A percentile compares a stretch with the other conserved stretches of the same genome.
phyloP scores from a whole-genome alignment of 495 filamentous ascomycete genomes.

The Podospora appendiculata region DNA sequence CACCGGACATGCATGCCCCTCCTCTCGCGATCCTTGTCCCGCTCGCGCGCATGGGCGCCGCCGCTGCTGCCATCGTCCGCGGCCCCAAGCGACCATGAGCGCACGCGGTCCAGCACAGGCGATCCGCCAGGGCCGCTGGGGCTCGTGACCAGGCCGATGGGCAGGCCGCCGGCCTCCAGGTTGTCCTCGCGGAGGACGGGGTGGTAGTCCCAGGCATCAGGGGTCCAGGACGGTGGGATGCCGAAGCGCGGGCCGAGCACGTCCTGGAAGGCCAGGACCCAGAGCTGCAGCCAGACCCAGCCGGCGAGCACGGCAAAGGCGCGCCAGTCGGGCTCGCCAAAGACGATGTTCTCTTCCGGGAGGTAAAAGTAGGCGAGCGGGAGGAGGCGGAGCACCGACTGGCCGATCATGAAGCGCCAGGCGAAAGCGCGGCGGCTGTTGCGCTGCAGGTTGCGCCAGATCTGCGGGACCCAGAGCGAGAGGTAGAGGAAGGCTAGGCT shows the following conservation, averaged over 20 bases:
- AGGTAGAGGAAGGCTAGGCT: conserved; percentile 62
- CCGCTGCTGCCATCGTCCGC: background rate
- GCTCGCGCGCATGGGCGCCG: conserved; percentile 11
- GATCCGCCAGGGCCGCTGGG: conserved; percentile 13
- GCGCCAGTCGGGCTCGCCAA: conserved; percentile 59
- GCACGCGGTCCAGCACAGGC: conserved; percentile 26
- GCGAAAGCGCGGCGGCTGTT: conserved; percentile 83
- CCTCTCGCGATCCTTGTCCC: conserved; percentile 24
- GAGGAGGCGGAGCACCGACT: conserved; percentile 65
- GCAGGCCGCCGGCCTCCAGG: conserved; percentile 66
- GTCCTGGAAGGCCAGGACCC: conserved; percentile 68
- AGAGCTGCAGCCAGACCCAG: conserved; percentile 93
- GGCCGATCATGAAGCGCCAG: conserved; percentile 82
- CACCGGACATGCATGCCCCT: conserved; percentile 32
- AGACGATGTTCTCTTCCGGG: conserved; percentile 65
- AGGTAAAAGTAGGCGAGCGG: conserved; percentile 81
- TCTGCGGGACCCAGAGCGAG: conserved; percentile 88
- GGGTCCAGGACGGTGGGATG: conserved; percentile 58
- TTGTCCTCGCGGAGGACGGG: conserved; percentile 81
- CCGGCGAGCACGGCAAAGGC: conserved; percentile 55
- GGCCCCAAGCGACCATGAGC: conserved; percentile 8
- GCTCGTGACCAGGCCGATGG: conserved; percentile 53
- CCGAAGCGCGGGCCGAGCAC: conserved; percentile 76
- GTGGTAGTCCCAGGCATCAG: conserved; percentile 89
- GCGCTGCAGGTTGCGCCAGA: conserved; percentile 79